These are phyloP conservation scores for Neoboletus magnificus DNA, from an alignment of 768 basidiomycete genomes.

Conservation along the genomic window DNA sequence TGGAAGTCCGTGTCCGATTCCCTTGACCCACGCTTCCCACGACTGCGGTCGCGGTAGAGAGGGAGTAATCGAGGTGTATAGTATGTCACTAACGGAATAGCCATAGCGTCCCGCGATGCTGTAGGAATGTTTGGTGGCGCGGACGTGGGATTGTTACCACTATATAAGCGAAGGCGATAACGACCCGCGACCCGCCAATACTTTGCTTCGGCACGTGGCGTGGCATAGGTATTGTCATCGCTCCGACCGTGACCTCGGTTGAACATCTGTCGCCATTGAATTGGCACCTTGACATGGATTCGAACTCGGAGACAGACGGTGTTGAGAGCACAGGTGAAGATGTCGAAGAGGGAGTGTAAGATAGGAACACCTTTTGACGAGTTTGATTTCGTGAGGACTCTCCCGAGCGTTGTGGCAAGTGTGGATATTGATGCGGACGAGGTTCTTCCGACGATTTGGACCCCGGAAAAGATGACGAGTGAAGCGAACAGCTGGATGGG, in stretches of 20 bases:
- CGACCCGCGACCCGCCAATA: slow-evolving; percentile 33
- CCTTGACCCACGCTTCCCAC: background rate
- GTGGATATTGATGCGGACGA: slow-evolving; percentile 1
- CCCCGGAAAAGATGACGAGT: slow-evolving; percentile 7
- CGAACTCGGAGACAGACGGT: slow-evolving; percentile 15
- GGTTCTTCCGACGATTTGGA: slow-evolving; percentile 5
- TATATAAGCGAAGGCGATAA: slow-evolving; percentile 26
- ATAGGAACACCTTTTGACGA: background rate
- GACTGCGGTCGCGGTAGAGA: slow-evolving; percentile 29
- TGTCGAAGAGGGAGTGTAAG: slow-evolving; percentile 5
- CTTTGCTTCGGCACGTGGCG: slow-evolving; percentile 22
- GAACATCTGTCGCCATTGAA: slow-evolving; percentile 9
- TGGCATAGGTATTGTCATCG: slow-evolving; percentile 22
- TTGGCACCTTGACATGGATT: slow-evolving; percentile 6
- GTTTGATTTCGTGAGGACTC: slow-evolving; percentile 1
- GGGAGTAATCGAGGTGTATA: slow-evolving; percentile 41
- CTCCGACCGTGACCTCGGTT: background rate
- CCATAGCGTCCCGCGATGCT: slow-evolving; percentile 1
- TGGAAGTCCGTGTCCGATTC: slow-evolving; percentile 12
- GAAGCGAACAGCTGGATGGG: slow-evolving; percentile 5
- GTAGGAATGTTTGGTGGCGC: background rate
- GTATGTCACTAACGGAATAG: slow-evolving; percentile 29
- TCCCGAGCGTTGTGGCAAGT: slow-evolving; percentile 3
- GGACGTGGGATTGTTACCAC: slow-evolving; percentile 11
- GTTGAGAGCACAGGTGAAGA: slow-evolving; percentile 13